These are phyloP conservation scores for Solanum habrochaites DNA, from an alignment of 257 asterid species.

Conservation along the genomic window DNA sequence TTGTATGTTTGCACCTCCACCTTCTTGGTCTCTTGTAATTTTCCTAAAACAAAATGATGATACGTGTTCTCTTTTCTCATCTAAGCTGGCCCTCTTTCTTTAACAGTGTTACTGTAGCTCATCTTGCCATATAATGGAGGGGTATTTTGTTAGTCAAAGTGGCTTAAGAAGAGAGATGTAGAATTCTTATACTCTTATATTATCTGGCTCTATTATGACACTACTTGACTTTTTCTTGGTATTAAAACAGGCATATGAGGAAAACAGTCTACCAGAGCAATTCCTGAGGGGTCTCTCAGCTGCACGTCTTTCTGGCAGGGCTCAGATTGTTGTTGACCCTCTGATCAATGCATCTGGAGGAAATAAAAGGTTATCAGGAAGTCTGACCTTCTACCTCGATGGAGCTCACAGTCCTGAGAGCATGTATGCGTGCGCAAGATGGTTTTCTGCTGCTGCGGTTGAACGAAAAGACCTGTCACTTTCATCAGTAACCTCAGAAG, in stretches of 20 bases:
- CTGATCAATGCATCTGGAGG: constrained; percentile 5
- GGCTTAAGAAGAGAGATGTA: background rate
- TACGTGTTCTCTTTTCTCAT: background rate
- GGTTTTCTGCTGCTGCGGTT: constrained; percentile 62
- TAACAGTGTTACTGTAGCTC: background rate
- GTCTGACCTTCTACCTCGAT: constrained; percentile 61
- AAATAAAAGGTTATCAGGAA: constrained; percentile 34
- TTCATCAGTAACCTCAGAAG: constrained; percentile 12
- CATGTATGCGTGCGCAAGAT: constrained; percentile 84
- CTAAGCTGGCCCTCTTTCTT: background rate
- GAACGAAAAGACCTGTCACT: constrained; percentile 16
- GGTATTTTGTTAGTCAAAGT: background rate
- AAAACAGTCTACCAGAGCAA: constrained; percentile 46
- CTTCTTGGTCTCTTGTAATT: background rate
- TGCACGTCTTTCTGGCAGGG: constrained; percentile 82
- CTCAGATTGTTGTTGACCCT: constrained; percentile 53
- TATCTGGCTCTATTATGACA: background rate
- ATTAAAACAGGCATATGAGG: constrained; percentile 24
- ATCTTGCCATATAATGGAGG: background rate
- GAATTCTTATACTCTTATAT: background rate
- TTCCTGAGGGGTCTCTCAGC: constrained; percentile 74
- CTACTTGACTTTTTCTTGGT: background rate
- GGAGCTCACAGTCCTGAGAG: constrained; percentile 99
- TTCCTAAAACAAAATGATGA: background rate
- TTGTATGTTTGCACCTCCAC: background rate